Evolutionary conservation across 768 basidiomycete species (phyloP), one percentile per base, ranked within the genome.

Genomic region (Leccinum aurantiacum): DNA sequence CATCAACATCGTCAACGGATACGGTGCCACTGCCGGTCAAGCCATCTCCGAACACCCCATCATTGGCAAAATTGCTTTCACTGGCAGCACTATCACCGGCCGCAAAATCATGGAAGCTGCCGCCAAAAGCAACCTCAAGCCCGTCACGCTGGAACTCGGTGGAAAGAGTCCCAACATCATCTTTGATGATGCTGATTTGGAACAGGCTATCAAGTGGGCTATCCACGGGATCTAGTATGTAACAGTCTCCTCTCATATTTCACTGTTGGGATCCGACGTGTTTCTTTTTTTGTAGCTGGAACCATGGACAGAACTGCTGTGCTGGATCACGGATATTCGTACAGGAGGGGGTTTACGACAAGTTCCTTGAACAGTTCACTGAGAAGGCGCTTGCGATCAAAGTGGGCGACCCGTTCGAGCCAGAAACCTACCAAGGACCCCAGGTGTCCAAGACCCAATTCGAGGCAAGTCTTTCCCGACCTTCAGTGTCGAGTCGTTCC

Each of bases 71-170:
- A 38, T 62, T 6, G 53, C 61, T 25, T 62, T 62, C 60, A 62
- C 61, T 0, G 61, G 61, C 9, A 56, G 49, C 60, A 62, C 61
- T n/a, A 53, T 62, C 24, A 52, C 50, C 1, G 61, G 61, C 31
- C 61, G 61, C 27, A 62, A 62, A 35, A 62, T 62, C 19, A 56
- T 62, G 60, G 60, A 61, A 47, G 61, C 61, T 11, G 47, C 61
- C 11, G 53, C 61, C 24, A 62, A 61, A 19, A 62, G 60, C 10
- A 62, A 62, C 33, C 60, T 61, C 49, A 62, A 62, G 22, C 47
- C 53, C 3, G 59, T 62, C 25, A 62, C 60, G 15, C 38, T 62
- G 24, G 61, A 62, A 38, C 60, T 62, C 15, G 61, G 61, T 2
- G 61, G 61, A 29, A 62, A 62, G 61, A 62, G 61, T 24, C 61